These are phyloP conservation scores for Citrus mangshanensis DNA, from an alignment of 345 rosid species.

Conservation along the genomic window DNA sequence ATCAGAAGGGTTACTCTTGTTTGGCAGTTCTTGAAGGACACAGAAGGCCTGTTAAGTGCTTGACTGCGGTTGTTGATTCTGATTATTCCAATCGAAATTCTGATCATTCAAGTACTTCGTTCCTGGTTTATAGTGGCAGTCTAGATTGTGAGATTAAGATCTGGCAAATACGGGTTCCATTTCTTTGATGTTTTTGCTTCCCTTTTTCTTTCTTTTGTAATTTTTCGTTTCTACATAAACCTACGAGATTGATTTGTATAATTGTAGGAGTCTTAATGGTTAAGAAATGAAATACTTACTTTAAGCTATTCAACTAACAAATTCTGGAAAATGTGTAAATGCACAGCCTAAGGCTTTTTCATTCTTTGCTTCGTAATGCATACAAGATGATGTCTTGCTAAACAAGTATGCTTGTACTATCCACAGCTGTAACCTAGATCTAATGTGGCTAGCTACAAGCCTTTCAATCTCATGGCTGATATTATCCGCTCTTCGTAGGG, in stretches of 20 bases:
- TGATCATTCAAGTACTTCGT: constrained; percentile 21
- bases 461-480: no score
- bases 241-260: not conserved
- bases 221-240: not conserved
- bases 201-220: not conserved
- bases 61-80: constrained; percentile 30
- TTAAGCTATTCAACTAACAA: no score
- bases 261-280: not conserved
- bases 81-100: constrained; percentile 12
- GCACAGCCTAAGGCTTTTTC: no score
- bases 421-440: no score
- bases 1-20: constrained; percentile 39
- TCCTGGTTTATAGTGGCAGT: constrained; percentile 62
- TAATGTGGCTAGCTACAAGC: no score
- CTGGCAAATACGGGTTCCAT: constrained; percentile 36
- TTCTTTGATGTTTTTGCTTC: not conserved
- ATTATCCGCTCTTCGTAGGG: no score
- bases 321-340: no score
- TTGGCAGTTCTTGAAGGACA: constrained; percentile 64
- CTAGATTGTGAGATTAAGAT: constrained; percentile 60
- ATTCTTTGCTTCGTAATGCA: no score
- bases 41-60: constrained; percentile 58
- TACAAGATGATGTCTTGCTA: no score
- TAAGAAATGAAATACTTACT: no score
- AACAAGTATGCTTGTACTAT: no score